These are phyloP conservation scores for Somion occarium DNA, from an alignment of 1,284 basidiomycete species.

Conservation along the genomic window DNA sequence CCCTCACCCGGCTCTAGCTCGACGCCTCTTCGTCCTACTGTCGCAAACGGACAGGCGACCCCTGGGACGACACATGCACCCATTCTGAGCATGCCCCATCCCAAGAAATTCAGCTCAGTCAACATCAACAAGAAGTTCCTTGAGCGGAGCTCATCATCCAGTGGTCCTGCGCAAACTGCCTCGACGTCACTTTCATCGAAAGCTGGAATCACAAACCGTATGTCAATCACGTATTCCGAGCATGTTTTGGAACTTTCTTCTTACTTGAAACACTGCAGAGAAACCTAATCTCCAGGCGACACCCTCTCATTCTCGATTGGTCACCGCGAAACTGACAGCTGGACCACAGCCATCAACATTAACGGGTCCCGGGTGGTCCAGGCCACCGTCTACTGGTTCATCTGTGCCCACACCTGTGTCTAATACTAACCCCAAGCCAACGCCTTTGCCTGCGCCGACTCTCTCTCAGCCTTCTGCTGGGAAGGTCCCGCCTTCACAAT, in stretches of 20 bases:
- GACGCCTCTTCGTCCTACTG: slow-evolving; percentile 19
- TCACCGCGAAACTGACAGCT: slow-evolving; percentile 81
- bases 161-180: slow-evolving; percentile 31
- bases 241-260: no score
- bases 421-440: slow-evolving; percentile 26
- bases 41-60: slow-evolving; percentile 16
- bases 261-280: no score
- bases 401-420: slow-evolving; percentile 40
- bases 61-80: slow-evolving; percentile 18
- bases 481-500: slow-evolving; percentile 69
- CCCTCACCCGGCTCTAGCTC: slow-evolving; percentile 22
- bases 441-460: slow-evolving; percentile 25
- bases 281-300: slow-evolving; percentile 52
- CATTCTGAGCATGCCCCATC: slow-evolving; percentile 41
- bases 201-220: slow-evolving; percentile 46
- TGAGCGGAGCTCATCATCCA: slow-evolving; percentile 59
- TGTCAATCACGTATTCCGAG: slow-evolving; percentile 24
- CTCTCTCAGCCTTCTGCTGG: slow-evolving; percentile 47
- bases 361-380: slow-evolving; percentile 68
- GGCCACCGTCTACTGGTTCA: slow-evolving; percentile 67
- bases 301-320: slow-evolving; percentile 67
- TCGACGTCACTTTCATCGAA: slow-evolving; percentile 39
- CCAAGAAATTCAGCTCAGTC: slow-evolving; percentile 82
- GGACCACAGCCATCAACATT: slow-evolving; percentile 48
- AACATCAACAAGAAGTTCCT: slow-evolving; percentile 95